Percentiles rank a stretch among this genome's conserved stretches.
Evolutionary conservation across 2,329 filamentous ascomycete genomes (phyloP).

Genomic region (Trichoderma endophyticum): DNA sequence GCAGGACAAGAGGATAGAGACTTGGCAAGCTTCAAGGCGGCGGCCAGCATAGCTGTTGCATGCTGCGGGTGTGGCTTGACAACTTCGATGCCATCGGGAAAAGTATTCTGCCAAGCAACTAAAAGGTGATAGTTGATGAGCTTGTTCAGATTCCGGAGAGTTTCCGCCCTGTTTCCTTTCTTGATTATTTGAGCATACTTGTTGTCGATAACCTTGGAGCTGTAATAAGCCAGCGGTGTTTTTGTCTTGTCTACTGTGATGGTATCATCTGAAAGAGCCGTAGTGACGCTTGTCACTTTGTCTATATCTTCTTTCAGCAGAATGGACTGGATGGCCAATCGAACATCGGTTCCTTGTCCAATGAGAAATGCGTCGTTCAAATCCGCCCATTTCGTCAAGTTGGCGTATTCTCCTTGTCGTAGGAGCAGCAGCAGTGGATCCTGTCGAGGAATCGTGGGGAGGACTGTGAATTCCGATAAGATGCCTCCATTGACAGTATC

Average conservation of each 20-base stretch:
- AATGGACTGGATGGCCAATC: constrained; percentile 58
- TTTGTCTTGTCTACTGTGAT: constrained; percentile 65
- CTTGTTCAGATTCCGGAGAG: constrained; percentile 63
- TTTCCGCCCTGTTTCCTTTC: constrained; percentile 50
- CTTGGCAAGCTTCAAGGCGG: constrained; percentile 68
- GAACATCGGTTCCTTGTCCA: constrained; percentile 63
- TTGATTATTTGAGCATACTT: constrained; percentile 66
- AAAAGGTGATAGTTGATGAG: constrained; percentile 86
- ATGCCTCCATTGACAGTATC: constrained; percentile 84
- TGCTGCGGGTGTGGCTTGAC: constrained; percentile 75
- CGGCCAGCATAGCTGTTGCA: constrained; percentile 68
- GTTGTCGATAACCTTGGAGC: constrained; percentile 55
- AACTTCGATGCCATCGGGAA: constrained; percentile 72
- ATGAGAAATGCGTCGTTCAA: constrained; percentile 71
- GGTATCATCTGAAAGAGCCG: constrained; percentile 55
- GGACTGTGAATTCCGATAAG: constrained; percentile 71
- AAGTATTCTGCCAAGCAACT: constrained; percentile 76
- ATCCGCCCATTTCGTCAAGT: constrained; percentile 69
- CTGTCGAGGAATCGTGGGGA: constrained; percentile 78
- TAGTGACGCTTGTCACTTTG: constrained; percentile 59
- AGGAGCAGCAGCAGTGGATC: constrained; percentile 70
- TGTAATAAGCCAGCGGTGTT: constrained; percentile 75
- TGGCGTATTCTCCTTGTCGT: constrained; percentile 70
- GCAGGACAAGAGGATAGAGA: constrained; percentile 73
- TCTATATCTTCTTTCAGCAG: constrained; percentile 55